Base-by-base conservation (phyloP, 2,329 filamentous ascomycete species). In the Colletotrichum chlorophyti region DNA sequence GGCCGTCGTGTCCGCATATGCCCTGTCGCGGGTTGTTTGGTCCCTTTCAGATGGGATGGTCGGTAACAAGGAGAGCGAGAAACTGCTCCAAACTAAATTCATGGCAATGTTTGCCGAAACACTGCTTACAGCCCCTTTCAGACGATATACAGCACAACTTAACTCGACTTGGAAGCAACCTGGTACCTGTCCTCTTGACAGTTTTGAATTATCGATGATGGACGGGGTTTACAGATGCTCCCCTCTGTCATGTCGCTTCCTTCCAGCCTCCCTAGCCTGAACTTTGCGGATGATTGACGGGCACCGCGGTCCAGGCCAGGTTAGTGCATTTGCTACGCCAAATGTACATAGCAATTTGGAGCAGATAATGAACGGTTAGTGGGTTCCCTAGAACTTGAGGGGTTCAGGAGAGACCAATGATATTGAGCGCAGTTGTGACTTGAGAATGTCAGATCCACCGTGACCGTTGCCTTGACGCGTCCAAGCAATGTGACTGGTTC, bases 231-330 rank as follows among this genome's bases (percentile, higher is more conserved):
- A 14, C 35, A 35, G 24, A 29, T 19, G n/a, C n/a, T 15, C 29
- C 38, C 37, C 42, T 54, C 38, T 45, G 6, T 40, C n/a, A n/a
- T n/a, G n/a, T n/a, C n/a, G n/a, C n/a, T n/a, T n/a, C n/a, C 32
- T 55, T 49, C 55, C 51, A 50, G 31, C 31, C 52, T 50, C 43
- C 26, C 32, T 50, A 40, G 32, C 40, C 45, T 45, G 7, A 27
- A 54, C 37, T 14, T 42, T 29, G 50, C 21, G 42, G 40, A 38
- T 42, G 43, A 55, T 59, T 59, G 51, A 49, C 38, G 26, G 38
- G 15, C 42, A 26, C 34, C 26, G 31, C 29, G 43, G 38, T 41
- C 51, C 26, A 57, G 51, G 26, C 51, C 55, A 17, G 26, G 24
- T 53, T 35, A 42, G 21, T 37, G 57, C 43, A 55, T 31, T 24